Evolutionary conservation across 1,139 yeast genomes (phyloP).

Genomic region (Suhomyces atakaporum): DNA sequence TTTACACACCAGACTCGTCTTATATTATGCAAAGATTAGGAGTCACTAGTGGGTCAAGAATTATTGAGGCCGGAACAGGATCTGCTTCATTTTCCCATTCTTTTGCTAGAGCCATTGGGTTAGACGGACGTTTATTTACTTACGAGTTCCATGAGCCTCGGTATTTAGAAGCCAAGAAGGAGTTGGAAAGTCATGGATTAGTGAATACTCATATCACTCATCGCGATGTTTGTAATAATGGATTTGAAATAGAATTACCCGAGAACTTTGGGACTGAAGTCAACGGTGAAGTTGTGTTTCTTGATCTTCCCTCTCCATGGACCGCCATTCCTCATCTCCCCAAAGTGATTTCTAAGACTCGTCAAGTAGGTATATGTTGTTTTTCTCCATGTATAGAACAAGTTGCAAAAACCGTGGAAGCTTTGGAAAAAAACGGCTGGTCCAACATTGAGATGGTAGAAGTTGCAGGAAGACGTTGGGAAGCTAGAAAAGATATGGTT

Average conservation of each 20-base stretch:
- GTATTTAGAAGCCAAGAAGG: constrained; percentile 73
- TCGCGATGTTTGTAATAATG: constrained; percentile 89
- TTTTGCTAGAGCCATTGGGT: constrained; percentile 74
- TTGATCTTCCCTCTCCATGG: constrained; percentile 98
- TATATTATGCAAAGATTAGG: constrained; percentile 82
- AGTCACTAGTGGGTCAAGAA: constrained; percentile 71
- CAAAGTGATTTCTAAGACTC: constrained; percentile 55
- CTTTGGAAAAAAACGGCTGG: constrained; percentile 79
- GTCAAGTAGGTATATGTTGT: constrained; percentile 76
- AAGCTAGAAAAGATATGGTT: constrained; percentile 87
- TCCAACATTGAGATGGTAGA: constrained; percentile 91
- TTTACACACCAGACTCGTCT: constrained; percentile 92
- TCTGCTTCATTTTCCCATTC: constrained; percentile 96
- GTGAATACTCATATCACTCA: constrained; percentile 65
- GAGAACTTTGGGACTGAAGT: constrained; percentile 29
- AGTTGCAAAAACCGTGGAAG: constrained; percentile 80
- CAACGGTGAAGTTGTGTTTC: constrained; percentile 56
- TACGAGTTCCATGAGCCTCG: constrained; percentile 92
- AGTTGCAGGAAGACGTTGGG: constrained; percentile 83
- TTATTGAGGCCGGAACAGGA: constrained; percentile 98
- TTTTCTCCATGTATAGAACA: constrained; percentile 98
- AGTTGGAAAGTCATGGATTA: constrained; percentile 69
- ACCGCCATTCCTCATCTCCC: constrained; percentile 80
- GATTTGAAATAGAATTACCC: constrained; percentile 60
- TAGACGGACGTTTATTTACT: constrained; percentile 67